phyloP scores from a whole-genome alignment of 495 filamentous ascomycete genomes.

The Jackrogersella multiformis region DNA sequence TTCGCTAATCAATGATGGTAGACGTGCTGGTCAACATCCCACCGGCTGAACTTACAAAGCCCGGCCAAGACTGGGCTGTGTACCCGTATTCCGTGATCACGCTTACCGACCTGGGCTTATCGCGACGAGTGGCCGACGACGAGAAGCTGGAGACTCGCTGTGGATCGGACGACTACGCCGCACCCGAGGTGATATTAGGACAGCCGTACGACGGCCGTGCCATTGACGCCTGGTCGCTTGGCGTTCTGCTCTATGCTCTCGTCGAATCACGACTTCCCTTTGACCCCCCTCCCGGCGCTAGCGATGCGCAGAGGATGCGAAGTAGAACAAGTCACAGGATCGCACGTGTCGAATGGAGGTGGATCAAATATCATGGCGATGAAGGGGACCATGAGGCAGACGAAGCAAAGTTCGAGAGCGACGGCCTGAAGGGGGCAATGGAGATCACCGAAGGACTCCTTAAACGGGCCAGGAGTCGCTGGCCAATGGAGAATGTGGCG shows the following conservation, averaged over 20 bases:
- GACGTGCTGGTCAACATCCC: conserved; percentile 91
- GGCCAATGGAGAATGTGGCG: conserved; percentile 74
- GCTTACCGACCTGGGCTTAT: conserved; percentile 92
- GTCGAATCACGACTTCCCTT: conserved; percentile 93
- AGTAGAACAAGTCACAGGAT: conserved; percentile 90
- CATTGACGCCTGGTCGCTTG: conserved; percentile 94
- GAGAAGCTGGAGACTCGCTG: conserved; percentile 88
- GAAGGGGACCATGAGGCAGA: conserved; percentile 68
- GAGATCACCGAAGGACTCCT: conserved; percentile 82
- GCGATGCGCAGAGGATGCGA: conserved; percentile 74
- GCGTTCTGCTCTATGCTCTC: conserved; percentile 91
- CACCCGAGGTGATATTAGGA: conserved; percentile 94
- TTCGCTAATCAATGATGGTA: conserved; percentile 50
- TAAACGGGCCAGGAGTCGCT: conserved; percentile 79
- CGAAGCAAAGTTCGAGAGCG: conserved; percentile 60
- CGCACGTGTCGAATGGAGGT: conserved; percentile 91
- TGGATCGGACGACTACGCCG: conserved; percentile 96
- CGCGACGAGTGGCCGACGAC: conserved; percentile 78
- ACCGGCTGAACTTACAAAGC: conserved; percentile 55
- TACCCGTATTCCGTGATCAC: conserved; percentile 85
- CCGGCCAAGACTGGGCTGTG: conserved; percentile 67
- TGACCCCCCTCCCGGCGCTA: conserved; percentile 79
- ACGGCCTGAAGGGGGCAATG: conserved; percentile 75
- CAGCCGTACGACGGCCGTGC: conserved; percentile 93
- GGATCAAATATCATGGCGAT: conserved; percentile 81